Percentiles rank a stretch among this genome's conserved stretches.
phyloP scores from a whole-genome alignment of 352 stramenopile species.

The Phytopythium mirpurense region DNA sequence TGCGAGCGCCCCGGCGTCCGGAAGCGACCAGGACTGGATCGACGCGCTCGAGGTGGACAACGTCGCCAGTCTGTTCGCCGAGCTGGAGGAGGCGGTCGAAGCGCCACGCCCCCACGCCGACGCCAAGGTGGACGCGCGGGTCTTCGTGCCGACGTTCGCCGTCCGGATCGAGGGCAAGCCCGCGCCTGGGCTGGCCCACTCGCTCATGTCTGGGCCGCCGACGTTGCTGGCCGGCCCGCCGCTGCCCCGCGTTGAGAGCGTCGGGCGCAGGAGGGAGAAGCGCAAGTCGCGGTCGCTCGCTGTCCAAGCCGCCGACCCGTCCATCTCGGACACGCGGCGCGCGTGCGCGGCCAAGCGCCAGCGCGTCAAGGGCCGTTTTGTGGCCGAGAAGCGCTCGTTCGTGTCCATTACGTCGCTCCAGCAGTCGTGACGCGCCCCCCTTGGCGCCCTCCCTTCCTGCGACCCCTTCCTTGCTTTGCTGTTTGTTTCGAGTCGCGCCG shows the following conservation, averaged over 20 bases:
- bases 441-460: not conserved
- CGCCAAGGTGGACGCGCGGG: constrained; percentile 30
- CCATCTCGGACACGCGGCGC: constrained; percentile 43
- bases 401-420: constrained; percentile 65
- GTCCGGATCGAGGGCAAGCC: constrained; percentile 40
- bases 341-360: constrained; percentile 58
- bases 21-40: constrained; percentile 31
- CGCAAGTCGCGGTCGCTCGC: constrained; percentile 24
- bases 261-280: constrained; percentile 34
- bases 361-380: constrained; percentile 62
- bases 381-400: constrained; percentile 43
- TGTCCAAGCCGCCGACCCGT: constrained; percentile 16
- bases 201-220: constrained; percentile 3
- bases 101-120: not conserved
- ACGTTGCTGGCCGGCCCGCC: constrained; percentile 31
- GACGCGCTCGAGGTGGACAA: constrained; percentile 50
- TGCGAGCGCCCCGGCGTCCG: not conserved
- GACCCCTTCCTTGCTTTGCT: not conserved
- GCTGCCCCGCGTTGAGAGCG: constrained; percentile 17
- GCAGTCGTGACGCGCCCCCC: constrained; percentile 3
- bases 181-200: not conserved
- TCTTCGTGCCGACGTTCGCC: constrained; percentile 54
- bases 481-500: not conserved
- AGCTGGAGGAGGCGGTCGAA: constrained; percentile 25
- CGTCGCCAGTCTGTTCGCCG: constrained; percentile 35